These are phyloP conservation scores for Lipomyces yarrowii DNA, from an alignment of 1,139 yeast genomes.

Conservation along the genomic window DNA sequence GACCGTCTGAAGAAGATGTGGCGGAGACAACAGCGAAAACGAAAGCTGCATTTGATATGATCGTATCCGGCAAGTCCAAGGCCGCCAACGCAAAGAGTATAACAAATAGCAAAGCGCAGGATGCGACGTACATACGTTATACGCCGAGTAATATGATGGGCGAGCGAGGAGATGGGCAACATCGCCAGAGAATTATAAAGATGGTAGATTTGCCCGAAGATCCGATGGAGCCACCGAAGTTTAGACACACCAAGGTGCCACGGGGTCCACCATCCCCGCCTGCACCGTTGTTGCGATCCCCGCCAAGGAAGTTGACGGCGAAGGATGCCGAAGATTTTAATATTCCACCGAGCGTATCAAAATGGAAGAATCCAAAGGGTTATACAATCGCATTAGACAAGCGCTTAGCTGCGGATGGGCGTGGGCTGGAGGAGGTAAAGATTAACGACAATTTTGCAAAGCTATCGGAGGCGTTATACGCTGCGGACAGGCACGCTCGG, in stretches of 20 bases:
- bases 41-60: slow-evolving; percentile 51
- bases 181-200: slow-evolving; percentile 51
- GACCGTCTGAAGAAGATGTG: slow-evolving; percentile 51
- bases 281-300: slow-evolving; percentile 53
- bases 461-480: slow-evolving; percentile 70
- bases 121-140: slow-evolving; percentile 52
- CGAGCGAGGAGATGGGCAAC: slow-evolving; percentile 35
- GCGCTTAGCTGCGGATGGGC: slow-evolving; percentile 65
- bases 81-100: slow-evolving; percentile 41
- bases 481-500: slow-evolving; percentile 75
- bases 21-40: slow-evolving; percentile 50
- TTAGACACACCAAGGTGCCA: slow-evolving; percentile 74
- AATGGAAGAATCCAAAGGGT: slow-evolving; percentile 96
- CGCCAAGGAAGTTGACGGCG: slow-evolving; percentile 60
- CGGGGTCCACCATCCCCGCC: slow-evolving; percentile 72
- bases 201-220: slow-evolving; percentile 68
- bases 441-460: slow-evolving; percentile 65
- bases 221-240: slow-evolving; percentile 84
- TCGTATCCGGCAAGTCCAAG: slow-evolving; percentile 47
- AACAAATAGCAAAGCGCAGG: slow-evolving; percentile 37
- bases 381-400: slow-evolving; percentile 82
- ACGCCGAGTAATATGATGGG: slow-evolving; percentile 51
- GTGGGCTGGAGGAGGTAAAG: slow-evolving; percentile 44
- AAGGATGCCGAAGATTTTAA: slow-evolving; percentile 83
- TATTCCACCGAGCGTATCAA: slow-evolving; percentile 89